A percentile compares a stretch with the other conserved stretches of the same genome.
These are phyloP conservation scores for Trametopsis cervina DNA, from an alignment of 768 basidiomycete genomes.

Conservation along the genomic window DNA sequence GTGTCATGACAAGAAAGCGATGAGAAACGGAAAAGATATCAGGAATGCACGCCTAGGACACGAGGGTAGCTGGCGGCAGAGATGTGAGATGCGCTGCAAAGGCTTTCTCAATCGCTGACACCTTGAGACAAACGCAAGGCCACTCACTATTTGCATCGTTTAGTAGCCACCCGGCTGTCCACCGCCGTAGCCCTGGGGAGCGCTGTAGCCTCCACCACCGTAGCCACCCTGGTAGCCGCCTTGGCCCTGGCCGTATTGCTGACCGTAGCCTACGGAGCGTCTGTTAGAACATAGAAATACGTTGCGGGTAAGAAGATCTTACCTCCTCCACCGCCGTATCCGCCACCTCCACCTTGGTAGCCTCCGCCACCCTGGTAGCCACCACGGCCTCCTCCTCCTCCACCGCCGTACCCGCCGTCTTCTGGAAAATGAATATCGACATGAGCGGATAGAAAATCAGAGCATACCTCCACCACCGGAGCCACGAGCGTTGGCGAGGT, in stretches of 20 bases:
- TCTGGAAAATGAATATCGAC: neutral
- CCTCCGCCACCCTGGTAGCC: slow-evolving; percentile 23
- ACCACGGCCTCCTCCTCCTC: slow-evolving; percentile 22
- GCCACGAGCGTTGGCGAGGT: slow-evolving; percentile 68
- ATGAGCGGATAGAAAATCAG: neutral
- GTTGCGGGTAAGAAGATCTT: too few species aligned
- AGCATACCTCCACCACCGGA: slow-evolving; percentile 40
- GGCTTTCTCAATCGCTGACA: neutral
- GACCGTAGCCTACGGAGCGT: slow-evolving; percentile 8
- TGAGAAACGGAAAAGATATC: slow-evolving; percentile 7
- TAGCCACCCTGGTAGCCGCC: slow-evolving; percentile 16
- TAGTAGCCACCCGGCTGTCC: slow-evolving; percentile 30
- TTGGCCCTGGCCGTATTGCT: slow-evolving; percentile 7
- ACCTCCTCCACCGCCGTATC: slow-evolving; percentile 13
- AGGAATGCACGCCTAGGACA: slow-evolving; percentile 8
- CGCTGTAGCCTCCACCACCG: slow-evolving; percentile 21
- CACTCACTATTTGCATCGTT: slow-evolving; percentile 9
- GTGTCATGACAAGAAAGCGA: slow-evolving; percentile 15
- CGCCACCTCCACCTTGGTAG: slow-evolving; percentile 15
- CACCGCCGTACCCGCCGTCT: slow-evolving; percentile 4
- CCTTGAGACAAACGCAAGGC: neutral
- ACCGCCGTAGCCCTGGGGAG: slow-evolving; percentile 10
- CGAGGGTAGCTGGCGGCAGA: slow-evolving; percentile 3
- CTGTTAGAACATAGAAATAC: neutral
- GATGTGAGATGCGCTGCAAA: neutral